Evolutionary conservation across 192 early-diverging fungal species (phyloP).

Genomic region (Mortierella antarctica): DNA sequence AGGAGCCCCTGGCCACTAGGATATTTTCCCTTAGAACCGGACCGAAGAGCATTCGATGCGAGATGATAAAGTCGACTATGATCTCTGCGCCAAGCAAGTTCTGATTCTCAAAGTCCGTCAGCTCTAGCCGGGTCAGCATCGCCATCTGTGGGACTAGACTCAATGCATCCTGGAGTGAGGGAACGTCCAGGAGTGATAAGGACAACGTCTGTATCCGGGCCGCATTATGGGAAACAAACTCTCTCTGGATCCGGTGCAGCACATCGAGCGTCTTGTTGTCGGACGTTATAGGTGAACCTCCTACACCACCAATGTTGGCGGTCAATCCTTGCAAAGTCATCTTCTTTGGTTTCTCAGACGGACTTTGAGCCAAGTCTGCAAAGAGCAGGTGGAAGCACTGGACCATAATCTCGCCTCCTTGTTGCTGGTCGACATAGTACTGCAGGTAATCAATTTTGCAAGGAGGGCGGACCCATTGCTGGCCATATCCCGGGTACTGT

Average conservation of each 20-base stretch:
- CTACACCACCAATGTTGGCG: too few relatives aligned
- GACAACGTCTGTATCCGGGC: conserved; percentile 18
- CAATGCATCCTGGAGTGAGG: conserved; percentile 22
- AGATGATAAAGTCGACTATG: conserved; percentile 35
- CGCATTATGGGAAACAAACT: conserved; percentile 32
- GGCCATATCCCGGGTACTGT: conserved; percentile 45
- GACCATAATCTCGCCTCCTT: conserved; percentile 13
- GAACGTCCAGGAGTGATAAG: conserved; percentile 5
- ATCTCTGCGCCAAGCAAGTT: conserved; percentile 12
- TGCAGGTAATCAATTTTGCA: conserved; percentile 34
- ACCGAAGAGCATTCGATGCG: conserved; percentile 40
- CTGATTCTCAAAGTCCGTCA: conserved; percentile 31
- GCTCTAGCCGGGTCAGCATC: conserved; percentile 21
- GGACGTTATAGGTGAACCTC: background rate
- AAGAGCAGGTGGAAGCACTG: conserved; percentile 39
- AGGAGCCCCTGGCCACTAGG: conserved; percentile 1
- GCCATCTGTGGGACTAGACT: conserved; percentile 20
- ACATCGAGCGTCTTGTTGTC: conserved; percentile 33
- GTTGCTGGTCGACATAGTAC: conserved; percentile 28
- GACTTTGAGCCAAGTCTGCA: conserved; percentile 32
- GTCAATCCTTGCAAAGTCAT: too few relatives aligned
- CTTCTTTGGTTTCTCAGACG: background rate
- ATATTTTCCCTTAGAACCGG: conserved; percentile 23
- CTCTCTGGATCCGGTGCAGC: conserved; percentile 30
- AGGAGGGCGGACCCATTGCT: conserved; percentile 47